phyloP scores from a whole-genome alignment of 1,284 basidiomycete genomes.

The Acaromyces ingoldii region DNA sequence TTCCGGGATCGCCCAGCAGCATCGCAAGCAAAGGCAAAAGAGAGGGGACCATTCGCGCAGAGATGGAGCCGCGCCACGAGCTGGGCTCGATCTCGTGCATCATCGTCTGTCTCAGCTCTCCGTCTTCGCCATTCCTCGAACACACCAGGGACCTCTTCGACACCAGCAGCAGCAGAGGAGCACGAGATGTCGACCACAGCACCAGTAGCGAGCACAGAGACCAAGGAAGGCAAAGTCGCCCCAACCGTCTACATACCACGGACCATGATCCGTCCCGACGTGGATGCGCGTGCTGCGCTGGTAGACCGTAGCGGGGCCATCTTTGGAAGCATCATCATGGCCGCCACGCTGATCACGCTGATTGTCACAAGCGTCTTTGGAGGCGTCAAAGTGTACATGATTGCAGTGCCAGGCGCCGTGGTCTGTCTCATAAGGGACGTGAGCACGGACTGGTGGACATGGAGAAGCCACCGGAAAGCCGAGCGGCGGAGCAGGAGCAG shows the following conservation, averaged over 20 bases:
- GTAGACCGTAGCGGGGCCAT: slow-evolving; percentile 58
- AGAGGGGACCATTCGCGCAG: no score
- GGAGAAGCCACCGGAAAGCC: slow-evolving; percentile 12
- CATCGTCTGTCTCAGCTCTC: no score
- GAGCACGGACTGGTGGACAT: slow-evolving; percentile 57
- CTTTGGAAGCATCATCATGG: slow-evolving; percentile 56
- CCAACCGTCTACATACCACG: slow-evolving; percentile 52
- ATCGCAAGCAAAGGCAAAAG: not conserved
- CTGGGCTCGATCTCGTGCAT: not conserved
- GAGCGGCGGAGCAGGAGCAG: slow-evolving; percentile 17
- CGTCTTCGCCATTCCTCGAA: no score
- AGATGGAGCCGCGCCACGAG: not conserved
- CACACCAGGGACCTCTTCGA: no score
- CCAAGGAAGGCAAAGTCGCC: not conserved
- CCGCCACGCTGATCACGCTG: slow-evolving; percentile 59
- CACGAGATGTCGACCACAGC: not conserved
- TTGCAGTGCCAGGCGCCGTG: slow-evolving; percentile 79
- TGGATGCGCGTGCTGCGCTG: slow-evolving; percentile 55
- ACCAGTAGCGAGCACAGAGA: not conserved
- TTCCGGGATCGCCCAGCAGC: slow-evolving; percentile 25
- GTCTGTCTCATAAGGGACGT: slow-evolving; percentile 68
- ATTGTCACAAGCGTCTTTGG: slow-evolving; percentile 60
- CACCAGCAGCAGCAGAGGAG: not conserved
- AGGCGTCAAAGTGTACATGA: slow-evolving; percentile 60
- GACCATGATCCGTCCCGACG: slow-evolving; percentile 54